Percentiles rank a stretch among this genome's conserved stretches.
Conservation (phyloP, 179 eudicot species). For the Gypsophila paniculata region DNA sequence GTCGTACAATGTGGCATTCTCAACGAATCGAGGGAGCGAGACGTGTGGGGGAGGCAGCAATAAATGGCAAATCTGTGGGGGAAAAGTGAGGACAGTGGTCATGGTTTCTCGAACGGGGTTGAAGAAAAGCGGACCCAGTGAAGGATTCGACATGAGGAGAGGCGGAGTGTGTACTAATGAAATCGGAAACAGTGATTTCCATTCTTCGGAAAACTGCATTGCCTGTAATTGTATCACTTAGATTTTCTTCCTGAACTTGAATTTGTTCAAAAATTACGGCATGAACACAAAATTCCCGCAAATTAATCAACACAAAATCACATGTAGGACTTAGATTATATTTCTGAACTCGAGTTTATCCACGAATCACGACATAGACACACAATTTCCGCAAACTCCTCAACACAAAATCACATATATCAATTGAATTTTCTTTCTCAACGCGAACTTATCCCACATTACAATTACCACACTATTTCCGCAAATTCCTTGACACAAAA, state of each 20-base stretch:
- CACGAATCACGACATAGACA: no score
- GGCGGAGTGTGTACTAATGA: slow-evolving; percentile 44
- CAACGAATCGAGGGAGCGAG: slow-evolving; percentile 23
- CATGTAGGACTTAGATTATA: no score
- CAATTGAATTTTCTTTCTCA: neutral
- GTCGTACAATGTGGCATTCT: slow-evolving; percentile 14
- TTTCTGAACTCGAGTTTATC: no score
- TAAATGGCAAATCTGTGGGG: slow-evolving; percentile 18
- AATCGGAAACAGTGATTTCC: slow-evolving; percentile 54
- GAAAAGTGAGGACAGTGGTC: slow-evolving; percentile 21
- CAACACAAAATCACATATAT: neutral
- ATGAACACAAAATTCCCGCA: no score
- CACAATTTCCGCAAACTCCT: no score
- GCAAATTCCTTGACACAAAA: neutral
- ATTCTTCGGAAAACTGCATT: slow-evolving; percentile 54
- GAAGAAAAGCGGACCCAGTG: slow-evolving; percentile 30
- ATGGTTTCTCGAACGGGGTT: slow-evolving; percentile 25
- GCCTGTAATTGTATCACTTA: no score
- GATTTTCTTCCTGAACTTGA: no score
- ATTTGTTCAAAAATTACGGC: no score
- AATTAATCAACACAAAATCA: no score
- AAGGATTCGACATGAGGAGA: slow-evolving; percentile 35
- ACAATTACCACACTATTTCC: neutral
- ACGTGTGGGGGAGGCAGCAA: slow-evolving; percentile 28
- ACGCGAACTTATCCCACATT: neutral